Conservation (phyloP, 495 filamentous ascomycete species). For the Tuber indicum region DNA sequence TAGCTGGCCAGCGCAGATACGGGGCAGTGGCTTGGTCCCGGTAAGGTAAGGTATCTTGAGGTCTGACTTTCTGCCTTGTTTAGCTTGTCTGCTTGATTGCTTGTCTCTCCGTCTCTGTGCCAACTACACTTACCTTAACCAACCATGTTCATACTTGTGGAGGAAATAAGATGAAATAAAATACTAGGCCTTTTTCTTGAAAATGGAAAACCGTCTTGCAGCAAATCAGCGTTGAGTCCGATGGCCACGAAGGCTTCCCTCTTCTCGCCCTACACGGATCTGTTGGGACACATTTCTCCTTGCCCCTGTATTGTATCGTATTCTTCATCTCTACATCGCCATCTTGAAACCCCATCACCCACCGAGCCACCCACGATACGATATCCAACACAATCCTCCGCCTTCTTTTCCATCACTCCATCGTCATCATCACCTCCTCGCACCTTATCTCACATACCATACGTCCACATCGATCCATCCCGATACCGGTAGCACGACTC, state of each 20-base stretch:
- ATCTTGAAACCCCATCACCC: neutral
- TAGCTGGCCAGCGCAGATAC: neutral
- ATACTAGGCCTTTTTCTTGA: neutral
- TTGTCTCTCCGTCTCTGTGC: neutral
- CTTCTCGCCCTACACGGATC: conserved; percentile 1
- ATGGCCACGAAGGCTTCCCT: no score
- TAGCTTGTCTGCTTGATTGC: neutral
- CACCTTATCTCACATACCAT: conserved; percentile 3
- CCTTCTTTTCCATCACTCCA: neutral
- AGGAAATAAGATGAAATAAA: neutral
- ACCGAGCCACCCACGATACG: neutral
- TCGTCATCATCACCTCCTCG: neutral
- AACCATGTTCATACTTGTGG: neutral
- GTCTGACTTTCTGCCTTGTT: neutral
- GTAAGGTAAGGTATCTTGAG: neutral
- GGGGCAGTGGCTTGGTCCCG: neutral
- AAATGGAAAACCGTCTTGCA: neutral
- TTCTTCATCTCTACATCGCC: neutral
- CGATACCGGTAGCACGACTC: neutral
- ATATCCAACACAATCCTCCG: neutral
- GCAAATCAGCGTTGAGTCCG: neutral
- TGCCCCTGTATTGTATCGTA: neutral
- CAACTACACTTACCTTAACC: neutral
- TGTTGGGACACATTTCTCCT: neutral
- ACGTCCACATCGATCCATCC: neutral